Evolutionary conservation across 495 filamentous ascomycete genomes (phyloP), one percentile per base, ranked within the genome.

Genomic region (Filosporella fistucella): DNA sequence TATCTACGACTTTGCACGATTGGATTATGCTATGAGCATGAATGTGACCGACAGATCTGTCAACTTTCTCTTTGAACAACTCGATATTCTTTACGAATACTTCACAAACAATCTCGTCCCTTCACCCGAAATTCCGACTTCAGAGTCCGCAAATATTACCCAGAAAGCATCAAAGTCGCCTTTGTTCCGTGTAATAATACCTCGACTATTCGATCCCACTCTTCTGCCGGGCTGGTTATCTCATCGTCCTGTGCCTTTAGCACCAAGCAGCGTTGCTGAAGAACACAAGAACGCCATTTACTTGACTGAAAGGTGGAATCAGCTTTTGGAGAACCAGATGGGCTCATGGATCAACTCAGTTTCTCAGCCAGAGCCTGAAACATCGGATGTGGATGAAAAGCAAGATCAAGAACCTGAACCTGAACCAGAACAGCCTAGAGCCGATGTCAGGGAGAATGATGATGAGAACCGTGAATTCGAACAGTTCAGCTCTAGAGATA

Each of bases 131-230:
- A 9, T 10, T 7, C 13, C 18, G 3, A 39, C 16, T 12, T 8
- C 4, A 14, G 66, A 57, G 30, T 55, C 63, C 0, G 44, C 34
- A 10, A 41, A 45, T 6, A 10, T 7, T 13, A 46, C 30, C 13
- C 46, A 42, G 11, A 38, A 29, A 22, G 26, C 30, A 3, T 29
- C 34, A 4, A 38, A 48, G 10, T 3, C n/a, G 18, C 39, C 13
- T 8, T 11, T 52, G 22, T 76, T 76, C 47, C 60, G 62, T 4
- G 48, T 74, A 45, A 55, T 73, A 12, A 51, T 76, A 25, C 68
- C 70, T 0, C 55, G 48, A n/a, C 51, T 69, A 4, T 67, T 76
- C 36, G 71, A 74, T 42, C 65, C 68, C 4, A 67, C 68, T 3
- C 42, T 76, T 12, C 56, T 65, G 0, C 70, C 72, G 0, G 70